A percentile compares a stretch with the other conserved stretches of the same genome.
phyloP scores from a whole-genome alignment of 2,329 filamentous ascomycete species.

The Escovopsis weberi region DNA sequence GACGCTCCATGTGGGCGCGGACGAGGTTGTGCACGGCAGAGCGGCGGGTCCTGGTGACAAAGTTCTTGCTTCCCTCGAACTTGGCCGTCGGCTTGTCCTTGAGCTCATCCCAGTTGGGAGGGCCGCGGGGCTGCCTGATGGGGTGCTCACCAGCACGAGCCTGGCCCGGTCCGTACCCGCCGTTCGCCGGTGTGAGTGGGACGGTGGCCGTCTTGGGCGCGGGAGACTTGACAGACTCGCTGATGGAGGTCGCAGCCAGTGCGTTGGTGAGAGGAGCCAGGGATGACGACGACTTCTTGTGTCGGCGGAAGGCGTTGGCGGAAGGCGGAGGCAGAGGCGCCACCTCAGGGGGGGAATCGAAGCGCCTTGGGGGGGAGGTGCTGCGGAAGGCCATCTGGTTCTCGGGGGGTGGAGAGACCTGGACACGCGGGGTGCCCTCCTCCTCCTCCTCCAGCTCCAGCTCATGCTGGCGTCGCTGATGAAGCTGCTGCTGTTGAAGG shows the following conservation, averaged over 20 bases:
- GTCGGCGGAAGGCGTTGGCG: conserved; percentile 82
- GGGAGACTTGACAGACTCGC: conserved; percentile 37
- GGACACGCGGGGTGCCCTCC: conserved; percentile 53
- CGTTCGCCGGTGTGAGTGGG: conserved; percentile 65
- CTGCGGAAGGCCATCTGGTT: conserved; percentile 43
- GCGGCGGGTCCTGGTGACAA: conserved; percentile 80
- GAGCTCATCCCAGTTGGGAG: conserved; percentile 83
- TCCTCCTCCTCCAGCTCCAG: conserved; percentile 25
- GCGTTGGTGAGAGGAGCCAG: conserved; percentile 45
- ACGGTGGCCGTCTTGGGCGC: conserved; percentile 69
- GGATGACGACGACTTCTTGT: conserved; percentile 71
- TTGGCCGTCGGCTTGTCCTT: conserved; percentile 79
- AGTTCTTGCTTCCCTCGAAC: conserved; percentile 95
- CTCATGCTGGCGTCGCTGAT: conserved; percentile 30
- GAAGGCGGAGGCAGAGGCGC: conserved; percentile 71
- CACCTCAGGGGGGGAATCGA: conserved; percentile 52
- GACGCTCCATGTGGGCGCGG: conserved; percentile 74
- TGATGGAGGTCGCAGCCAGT: conserved; percentile 30
- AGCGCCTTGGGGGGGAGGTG: conserved; percentile 50
- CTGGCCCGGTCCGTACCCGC: conserved; percentile 85
- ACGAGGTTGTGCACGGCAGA: conserved; percentile 86
- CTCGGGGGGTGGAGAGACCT: conserved; percentile 68
- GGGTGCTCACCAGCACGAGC: conserved; percentile 90
- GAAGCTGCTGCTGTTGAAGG: conserved; percentile 30
- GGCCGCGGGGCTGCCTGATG: conserved; percentile 79